Evolutionary conservation across 176 grass and related monocot genomes (phyloP).

Genomic region (Alopecurus myosuroides): DNA sequence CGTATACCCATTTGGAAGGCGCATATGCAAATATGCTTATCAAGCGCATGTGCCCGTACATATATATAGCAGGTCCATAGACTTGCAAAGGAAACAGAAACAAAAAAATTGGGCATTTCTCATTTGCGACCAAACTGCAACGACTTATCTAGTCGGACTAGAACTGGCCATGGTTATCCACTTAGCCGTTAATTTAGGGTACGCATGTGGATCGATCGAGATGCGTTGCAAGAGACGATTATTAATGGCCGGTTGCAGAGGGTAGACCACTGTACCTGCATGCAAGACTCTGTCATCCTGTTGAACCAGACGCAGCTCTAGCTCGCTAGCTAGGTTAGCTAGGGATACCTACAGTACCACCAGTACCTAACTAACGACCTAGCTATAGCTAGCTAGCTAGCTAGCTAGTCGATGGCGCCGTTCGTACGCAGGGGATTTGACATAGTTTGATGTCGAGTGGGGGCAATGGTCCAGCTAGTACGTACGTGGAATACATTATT

Average conservation of each 20-base stretch:
- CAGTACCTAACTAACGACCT: conserved; percentile 2
- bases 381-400: not conserved
- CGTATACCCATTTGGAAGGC: not conserved
- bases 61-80: not conserved
- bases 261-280: not conserved
- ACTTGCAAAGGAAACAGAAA: not conserved
- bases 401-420: not conserved
- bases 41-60: not conserved
- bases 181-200: not conserved
- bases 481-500: not conserved
- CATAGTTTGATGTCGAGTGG: not conserved
- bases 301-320: not conserved
- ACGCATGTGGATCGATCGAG: not conserved
- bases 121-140: not conserved
- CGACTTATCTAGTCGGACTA: not conserved
- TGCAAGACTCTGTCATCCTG: not conserved
- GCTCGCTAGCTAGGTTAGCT: not conserved
- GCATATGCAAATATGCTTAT: not conserved
- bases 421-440: not conserved
- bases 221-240: not conserved
- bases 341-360: not conserved
- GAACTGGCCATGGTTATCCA: not conserved
- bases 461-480: not conserved
- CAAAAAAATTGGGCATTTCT: not conserved
- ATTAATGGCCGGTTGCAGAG: not conserved